A percentile compares a stretch with the other conserved stretches of the same genome.
Conservation (phyloP, 2,329 filamentous ascomycete genomes). For the Ophiostoma sp. region DNA sequence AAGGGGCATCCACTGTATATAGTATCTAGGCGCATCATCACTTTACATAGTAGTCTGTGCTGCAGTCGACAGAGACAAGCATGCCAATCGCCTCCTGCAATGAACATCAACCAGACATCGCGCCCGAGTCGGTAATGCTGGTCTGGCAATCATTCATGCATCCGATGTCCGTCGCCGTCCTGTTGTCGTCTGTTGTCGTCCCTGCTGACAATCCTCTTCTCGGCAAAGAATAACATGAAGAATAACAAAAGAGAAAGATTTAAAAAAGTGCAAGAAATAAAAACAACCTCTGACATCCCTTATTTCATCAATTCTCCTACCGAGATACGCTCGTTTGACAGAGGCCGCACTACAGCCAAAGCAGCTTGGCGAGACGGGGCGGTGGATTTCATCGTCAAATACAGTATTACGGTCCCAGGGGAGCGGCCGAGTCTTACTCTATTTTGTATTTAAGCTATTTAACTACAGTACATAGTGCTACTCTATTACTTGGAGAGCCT, state of each 20-base stretch:
- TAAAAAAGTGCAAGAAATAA: background rate
- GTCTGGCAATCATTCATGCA: background rate
- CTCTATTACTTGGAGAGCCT: background rate
- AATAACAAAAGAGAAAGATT: too few relatives aligned
- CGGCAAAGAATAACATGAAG: too few relatives aligned
- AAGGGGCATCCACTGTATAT: background rate
- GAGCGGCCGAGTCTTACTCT: background rate
- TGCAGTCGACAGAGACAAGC: background rate
- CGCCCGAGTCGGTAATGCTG: background rate
- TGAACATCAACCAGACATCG: background rate
- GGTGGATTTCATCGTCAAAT: background rate
- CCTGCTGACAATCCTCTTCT: background rate
- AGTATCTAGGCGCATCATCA: too few relatives aligned
- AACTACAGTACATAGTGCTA: too few relatives aligned
- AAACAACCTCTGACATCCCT: background rate
- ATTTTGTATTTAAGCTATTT: background rate
- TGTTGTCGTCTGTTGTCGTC: background rate
- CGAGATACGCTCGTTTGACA: background rate
- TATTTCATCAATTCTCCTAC: slow-evolving; percentile 15
- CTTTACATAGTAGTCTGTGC: too few relatives aligned
- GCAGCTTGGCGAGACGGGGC: slow-evolving; percentile 3
- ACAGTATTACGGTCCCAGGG: background rate
- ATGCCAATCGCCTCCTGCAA: background rate
- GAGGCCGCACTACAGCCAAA: background rate
- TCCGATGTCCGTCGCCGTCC: background rate